These are phyloP conservation scores for Kwoniella dejecticola DNA, from an alignment of 768 basidiomycete genomes.

Conservation along the genomic window DNA sequence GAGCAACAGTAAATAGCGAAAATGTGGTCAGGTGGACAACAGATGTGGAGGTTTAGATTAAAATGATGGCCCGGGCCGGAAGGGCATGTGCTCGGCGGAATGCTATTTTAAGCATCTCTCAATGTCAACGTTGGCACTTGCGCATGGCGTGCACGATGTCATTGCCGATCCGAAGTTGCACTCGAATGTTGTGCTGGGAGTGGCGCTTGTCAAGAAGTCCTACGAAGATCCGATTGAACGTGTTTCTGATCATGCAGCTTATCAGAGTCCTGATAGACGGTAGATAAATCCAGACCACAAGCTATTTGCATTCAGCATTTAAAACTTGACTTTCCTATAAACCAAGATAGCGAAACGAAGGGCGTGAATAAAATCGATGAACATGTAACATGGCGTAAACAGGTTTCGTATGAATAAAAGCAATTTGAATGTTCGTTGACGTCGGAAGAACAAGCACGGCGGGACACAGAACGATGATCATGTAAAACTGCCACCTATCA, in stretches of 20 bases:
- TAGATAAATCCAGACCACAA: neutral
- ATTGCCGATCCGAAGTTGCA: too few species aligned
- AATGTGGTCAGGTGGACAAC: neutral
- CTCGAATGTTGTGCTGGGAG: too few species aligned
- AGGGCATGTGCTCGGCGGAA: neutral
- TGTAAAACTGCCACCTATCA: neutral
- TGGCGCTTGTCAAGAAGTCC: too few species aligned
- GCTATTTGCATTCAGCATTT: neutral
- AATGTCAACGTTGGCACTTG: too few species aligned
- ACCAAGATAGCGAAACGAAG: conserved; percentile 9
- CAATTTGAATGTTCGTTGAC: too few species aligned
- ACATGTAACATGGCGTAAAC: neutral
- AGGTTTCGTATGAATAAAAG: too few species aligned
- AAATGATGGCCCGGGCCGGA: neutral
- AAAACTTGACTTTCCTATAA: neutral
- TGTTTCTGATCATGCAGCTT: too few species aligned
- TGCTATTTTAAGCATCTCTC: neutral
- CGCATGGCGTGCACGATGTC: too few species aligned
- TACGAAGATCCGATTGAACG: too few species aligned
- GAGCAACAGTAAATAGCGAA: neutral
- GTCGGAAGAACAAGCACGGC: too few species aligned
- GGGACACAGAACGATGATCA: too few species aligned
- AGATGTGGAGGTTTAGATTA: neutral
- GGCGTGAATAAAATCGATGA: neutral
- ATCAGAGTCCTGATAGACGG: neutral